phyloP scores from a whole-genome alignment of 495 filamentous ascomycete species.

The Aspergillus coremiiformis region DNA sequence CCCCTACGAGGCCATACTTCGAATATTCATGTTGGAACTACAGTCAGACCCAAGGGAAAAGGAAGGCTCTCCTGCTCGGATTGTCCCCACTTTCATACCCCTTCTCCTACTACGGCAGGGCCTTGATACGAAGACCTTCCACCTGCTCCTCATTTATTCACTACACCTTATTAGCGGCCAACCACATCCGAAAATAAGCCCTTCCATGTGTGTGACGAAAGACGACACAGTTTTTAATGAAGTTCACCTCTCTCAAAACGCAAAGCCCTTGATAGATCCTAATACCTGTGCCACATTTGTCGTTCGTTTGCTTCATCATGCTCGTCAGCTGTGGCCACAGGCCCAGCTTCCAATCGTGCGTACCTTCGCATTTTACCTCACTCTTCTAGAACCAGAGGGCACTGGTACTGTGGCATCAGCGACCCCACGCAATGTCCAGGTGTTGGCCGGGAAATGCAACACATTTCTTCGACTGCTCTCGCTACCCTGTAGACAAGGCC shows the following conservation, averaged over 20 bases:
- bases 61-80: neutral
- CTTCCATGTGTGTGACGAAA: neutral
- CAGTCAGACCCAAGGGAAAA: constrained; percentile 18
- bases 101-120: constrained; percentile 43
- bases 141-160: constrained; percentile 36
- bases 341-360: constrained; percentile 43
- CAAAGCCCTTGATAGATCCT: constrained; percentile 16
- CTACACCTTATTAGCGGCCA: constrained; percentile 33
- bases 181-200: constrained; percentile 12
- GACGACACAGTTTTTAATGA: constrained; percentile 11
- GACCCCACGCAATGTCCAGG: constrained; percentile 13
- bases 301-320: constrained; percentile 51
- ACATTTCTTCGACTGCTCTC: constrained; percentile 48
- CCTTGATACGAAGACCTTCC: constrained; percentile 36
- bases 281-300: constrained; percentile 30
- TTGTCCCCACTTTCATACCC: constrained; percentile 43
- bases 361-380: constrained; percentile 31
- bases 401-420: neutral
- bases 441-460: constrained; percentile 41
- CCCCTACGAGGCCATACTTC: constrained; percentile 30
- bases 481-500: constrained; percentile 38
- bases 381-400: constrained; percentile 5
- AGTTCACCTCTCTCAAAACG: constrained; percentile 6
- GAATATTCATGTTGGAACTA: constrained; percentile 34
- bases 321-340: constrained; percentile 50